Evolutionary conservation across 208 protist species (phyloP), one percentile per base, ranked within the genome.

Genomic region (Trypanosoma rangeli): DNA sequence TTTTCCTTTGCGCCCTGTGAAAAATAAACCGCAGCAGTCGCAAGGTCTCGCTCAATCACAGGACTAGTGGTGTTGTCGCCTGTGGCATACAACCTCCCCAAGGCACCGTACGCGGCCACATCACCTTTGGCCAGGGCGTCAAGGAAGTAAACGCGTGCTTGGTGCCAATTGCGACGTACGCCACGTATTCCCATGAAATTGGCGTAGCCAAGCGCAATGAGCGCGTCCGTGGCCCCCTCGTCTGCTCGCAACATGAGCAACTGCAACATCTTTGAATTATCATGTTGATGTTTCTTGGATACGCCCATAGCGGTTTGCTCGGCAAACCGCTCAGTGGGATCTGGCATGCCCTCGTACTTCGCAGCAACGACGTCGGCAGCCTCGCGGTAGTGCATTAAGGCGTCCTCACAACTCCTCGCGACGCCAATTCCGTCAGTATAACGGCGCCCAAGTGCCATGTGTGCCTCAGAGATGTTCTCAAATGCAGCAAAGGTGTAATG

Each of bases 401-500:
- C 87, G 18, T 46, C 56, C 70, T 82, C 58, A 66, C 94, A 97
- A 65, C 50, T 85, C 46, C 66, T 64, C 26, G 12, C 50, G 10
- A 94, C 81, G 16, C 86, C 87, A 63, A 85, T 22, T 22, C 88
- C 87, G 53, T 86, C 63, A 1, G 61, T 60, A 78, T 95, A 84
- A 50, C 87, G 87, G 54, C 92, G 79, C 42, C 80, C 92, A 24
- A 98, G 85, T 31, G 88, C 89, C 70, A 94, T 74, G 67, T 93
- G 81, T 33, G 88, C 85, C 77, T 94, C 80, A 0, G 82, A 79
- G 13, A 92, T 72, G 54, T 74, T 84, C 22, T 87, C 82, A 58
- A 90, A 71, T 37, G 92, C 89, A 1, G 92, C 89, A 50, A 94
- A 92, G 44, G 79, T 83, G 74, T 92, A 89, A 77, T 97, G 84